Base-by-base conservation (phyloP, 2,329 filamentous ascomycete species). In the Beauveria sp. region DNA sequence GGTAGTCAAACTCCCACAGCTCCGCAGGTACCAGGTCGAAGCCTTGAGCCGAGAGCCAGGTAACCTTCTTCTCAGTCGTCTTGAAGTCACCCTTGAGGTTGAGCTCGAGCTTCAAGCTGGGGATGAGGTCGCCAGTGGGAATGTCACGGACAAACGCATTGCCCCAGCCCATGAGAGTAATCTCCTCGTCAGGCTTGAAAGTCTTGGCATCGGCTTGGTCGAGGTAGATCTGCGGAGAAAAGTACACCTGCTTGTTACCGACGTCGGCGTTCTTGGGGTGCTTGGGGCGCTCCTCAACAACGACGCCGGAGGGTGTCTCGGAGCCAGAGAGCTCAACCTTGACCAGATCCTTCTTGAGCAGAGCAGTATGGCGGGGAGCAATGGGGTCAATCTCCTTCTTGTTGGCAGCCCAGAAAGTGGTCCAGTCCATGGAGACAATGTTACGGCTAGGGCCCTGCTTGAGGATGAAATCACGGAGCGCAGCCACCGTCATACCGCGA, bases 121-220 rank as follows among this genome's bases (percentile, higher is more conserved):
- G 79, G n/a, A 63, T 61, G 14, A 48, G 12, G 58, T 80, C 80
- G 20, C 76, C 74, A 34, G 77, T 75, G 53, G 83, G 79, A 64
- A 91, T 85, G 63, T 86, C 85, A 61, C 87, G 84, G 26, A 95
- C 89, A 66, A 92, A 84, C 14, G 89, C 91, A 70, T 96, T 96
- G 68, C 93, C 95, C 93, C 93, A 98, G 74, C 89, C 89, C 93
- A 97, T 97, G 48, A 97, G 82, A 0, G 93, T 97, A 69, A 98
- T 90, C 75, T 97, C 93, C 78, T 98, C 93, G 71, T 88, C 87
- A 64, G 88, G 82, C 68, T 86, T 88, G 77, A 97, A 96, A 28
- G 83, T 83, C 73, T 88, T 88, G 64, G 88, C 91, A 69, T 98
- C 93, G 51, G 83, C 89, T 76, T 97, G 93, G 72, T 97, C 93